Conservation (phyloP, 2,329 filamentous ascomycete species). For the Alternaria longipes region DNA sequence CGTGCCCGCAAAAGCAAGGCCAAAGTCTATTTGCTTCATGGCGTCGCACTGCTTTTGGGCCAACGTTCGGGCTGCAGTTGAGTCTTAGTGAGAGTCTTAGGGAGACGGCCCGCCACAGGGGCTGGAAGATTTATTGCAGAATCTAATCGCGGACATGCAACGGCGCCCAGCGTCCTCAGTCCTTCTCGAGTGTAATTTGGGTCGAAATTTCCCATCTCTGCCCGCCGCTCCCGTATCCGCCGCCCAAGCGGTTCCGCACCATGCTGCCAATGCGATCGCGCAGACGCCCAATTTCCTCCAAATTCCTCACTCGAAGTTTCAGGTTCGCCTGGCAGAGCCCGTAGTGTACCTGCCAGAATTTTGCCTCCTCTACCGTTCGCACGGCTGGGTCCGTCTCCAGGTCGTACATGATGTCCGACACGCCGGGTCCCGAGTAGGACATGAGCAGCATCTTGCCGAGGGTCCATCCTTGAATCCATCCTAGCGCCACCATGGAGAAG, state of each 20-base stretch:
- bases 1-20: slow-evolving; percentile 23
- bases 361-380: slow-evolving; percentile 82
- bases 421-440: slow-evolving; percentile 74
- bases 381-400: slow-evolving; percentile 84
- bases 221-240: slow-evolving; percentile 82
- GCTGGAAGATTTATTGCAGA: slow-evolving; percentile 31
- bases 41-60: slow-evolving; percentile 22
- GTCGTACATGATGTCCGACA: slow-evolving; percentile 80
- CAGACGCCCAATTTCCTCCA: slow-evolving; percentile 73
- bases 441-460: slow-evolving; percentile 95
- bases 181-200: slow-evolving; percentile 71
- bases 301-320: slow-evolving; percentile 75
- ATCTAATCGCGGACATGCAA: slow-evolving; percentile 26
- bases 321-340: slow-evolving; percentile 95
- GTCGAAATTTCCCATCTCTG: slow-evolving; percentile 93
- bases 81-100: slow-evolving; percentile 6
- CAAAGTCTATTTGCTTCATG: slow-evolving; percentile 6
- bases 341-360: slow-evolving; percentile 99
- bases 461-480: slow-evolving; percentile 81
- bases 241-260: slow-evolving; percentile 85
- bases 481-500: slow-evolving; percentile 86
- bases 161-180: slow-evolving; percentile 42
- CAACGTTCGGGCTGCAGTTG: slow-evolving; percentile 34
- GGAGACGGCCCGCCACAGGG: slow-evolving; percentile 33
- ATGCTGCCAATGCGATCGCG: slow-evolving; percentile 79